A percentile compares a stretch with the other conserved stretches of the same genome.
Conservation (phyloP, 148 eudicot species). For the Salicornia ramosissima region DNA sequence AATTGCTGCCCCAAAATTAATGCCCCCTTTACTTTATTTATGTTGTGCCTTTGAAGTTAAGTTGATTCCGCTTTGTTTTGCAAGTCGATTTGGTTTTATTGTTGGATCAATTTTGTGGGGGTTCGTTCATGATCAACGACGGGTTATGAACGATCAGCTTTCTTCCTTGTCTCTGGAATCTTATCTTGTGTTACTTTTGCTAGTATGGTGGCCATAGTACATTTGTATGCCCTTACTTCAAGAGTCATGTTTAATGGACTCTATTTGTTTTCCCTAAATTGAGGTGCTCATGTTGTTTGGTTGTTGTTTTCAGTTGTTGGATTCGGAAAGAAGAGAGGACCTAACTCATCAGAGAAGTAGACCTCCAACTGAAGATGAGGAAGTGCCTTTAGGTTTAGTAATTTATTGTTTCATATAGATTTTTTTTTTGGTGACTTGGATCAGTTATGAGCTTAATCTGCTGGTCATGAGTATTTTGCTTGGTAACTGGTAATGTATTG, state of each 20-base stretch:
- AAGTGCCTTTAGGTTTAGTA: not conserved
- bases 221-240: too few relatives aligned
- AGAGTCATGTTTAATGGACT: not conserved
- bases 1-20: too few relatives aligned
- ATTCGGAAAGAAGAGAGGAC: slow-evolving; percentile 75
- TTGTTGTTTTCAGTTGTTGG: slow-evolving; percentile 52
- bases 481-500: not conserved
- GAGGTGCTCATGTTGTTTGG: not conserved
- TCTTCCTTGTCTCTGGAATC: too few relatives aligned
- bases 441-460: not conserved
- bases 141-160: too few relatives aligned
- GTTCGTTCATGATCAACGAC: too few relatives aligned
- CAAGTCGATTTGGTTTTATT: too few relatives aligned
- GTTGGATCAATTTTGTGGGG: too few relatives aligned
- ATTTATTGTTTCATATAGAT: not conserved
- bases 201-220: too few relatives aligned
- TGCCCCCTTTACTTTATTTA: too few relatives aligned
- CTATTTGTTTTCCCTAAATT: not conserved
- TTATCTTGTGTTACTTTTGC: too few relatives aligned
- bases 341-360: slow-evolving; percentile 71
- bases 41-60: too few relatives aligned
- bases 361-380: not conserved
- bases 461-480: not conserved
- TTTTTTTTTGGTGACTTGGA: not conserved
- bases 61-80: too few relatives aligned